phyloP scores from a whole-genome alignment of 306 rosid species.

The Calophaca sinica region DNA sequence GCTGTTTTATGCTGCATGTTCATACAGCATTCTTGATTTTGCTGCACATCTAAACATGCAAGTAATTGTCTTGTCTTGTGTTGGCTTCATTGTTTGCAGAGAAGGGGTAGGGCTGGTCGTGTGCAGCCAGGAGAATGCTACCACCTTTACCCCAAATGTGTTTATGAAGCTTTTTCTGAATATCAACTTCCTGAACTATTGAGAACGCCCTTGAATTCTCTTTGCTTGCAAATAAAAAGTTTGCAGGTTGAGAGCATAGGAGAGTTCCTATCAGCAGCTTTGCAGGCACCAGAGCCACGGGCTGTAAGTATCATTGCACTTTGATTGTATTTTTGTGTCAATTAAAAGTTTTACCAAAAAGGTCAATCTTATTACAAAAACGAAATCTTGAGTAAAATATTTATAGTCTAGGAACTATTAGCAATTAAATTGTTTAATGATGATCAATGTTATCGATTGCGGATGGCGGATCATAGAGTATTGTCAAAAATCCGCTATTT shows the following conservation, averaged over 20 bases:
- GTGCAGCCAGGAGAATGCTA: slow-evolving; percentile 97
- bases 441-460: slow-evolving; percentile 10
- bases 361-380: slow-evolving; percentile 19
- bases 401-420: slow-evolving; percentile 22
- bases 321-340: slow-evolving; percentile 7
- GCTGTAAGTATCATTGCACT: slow-evolving; percentile 64
- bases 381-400: slow-evolving; percentile 5
- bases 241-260: slow-evolving; percentile 95
- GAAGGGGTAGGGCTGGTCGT: slow-evolving; percentile 99
- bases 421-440: not conserved
- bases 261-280: slow-evolving; percentile 89
- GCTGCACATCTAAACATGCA: slow-evolving; percentile 26
- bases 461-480: no score
- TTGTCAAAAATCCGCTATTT: no score
- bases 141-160: slow-evolving; percentile 94
- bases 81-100: slow-evolving; percentile 66
- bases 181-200: slow-evolving; percentile 95
- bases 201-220: slow-evolving; percentile 96
- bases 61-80: slow-evolving; percentile 22
- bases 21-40: slow-evolving; percentile 25
- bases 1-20: slow-evolving; percentile 26
- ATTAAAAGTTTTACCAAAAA: slow-evolving; percentile 15
- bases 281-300: slow-evolving; percentile 87
- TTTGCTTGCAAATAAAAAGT: slow-evolving; percentile 97
- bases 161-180: slow-evolving; percentile 89